A percentile compares a stretch with the other conserved stretches of the same genome.
phyloP scores from a whole-genome alignment of 108 stramenopile species.

The Cyclostephanos invisitatus region DNA sequence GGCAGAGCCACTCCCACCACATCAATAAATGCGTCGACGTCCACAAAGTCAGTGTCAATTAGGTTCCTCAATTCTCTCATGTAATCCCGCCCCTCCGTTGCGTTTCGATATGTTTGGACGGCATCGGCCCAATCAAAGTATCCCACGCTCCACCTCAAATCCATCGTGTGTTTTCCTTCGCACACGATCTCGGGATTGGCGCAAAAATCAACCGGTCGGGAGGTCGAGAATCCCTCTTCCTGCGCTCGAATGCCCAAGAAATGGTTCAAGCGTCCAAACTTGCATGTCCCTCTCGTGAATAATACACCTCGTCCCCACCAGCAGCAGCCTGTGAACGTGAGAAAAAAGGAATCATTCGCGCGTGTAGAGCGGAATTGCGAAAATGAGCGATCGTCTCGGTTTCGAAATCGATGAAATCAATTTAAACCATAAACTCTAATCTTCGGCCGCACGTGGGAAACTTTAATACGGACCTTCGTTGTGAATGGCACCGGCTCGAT shows the following conservation, averaged over 20 bases:
- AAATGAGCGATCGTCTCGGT: background rate
- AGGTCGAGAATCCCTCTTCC: conserved; percentile 10
- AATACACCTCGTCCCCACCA: conserved; percentile 52
- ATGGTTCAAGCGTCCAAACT: conserved; percentile 46
- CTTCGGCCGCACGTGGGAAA: too few species aligned
- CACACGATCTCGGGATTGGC: conserved; percentile 41
- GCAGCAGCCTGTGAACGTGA: conserved; percentile 12
- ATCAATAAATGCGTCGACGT: conserved; percentile 31
- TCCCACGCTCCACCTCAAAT: conserved; percentile 43
- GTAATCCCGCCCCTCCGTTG: conserved; percentile 11
- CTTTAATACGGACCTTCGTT: conserved; percentile 4
- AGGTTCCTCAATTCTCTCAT: conserved; percentile 24
- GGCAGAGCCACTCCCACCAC: conserved; percentile 23
- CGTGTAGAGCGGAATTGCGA: background rate
- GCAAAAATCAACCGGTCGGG: background rate
- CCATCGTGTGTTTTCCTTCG: conserved; percentile 20
- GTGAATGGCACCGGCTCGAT: conserved; percentile 40
- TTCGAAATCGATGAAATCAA: background rate
- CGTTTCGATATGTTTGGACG: conserved; percentile 26
- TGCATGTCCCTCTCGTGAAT: conserved; percentile 41
- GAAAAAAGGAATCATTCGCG: too few species aligned
- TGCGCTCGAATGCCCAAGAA: conserved; percentile 18
- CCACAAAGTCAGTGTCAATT: conserved; percentile 21
- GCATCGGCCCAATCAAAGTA: conserved; percentile 45
- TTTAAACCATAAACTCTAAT: background rate